Percentiles rank a stretch among this genome's conserved stretches.
Evolutionary conservation across 768 basidiomycete genomes (phyloP).

Genomic region (Rhizopogon rudus): DNA sequence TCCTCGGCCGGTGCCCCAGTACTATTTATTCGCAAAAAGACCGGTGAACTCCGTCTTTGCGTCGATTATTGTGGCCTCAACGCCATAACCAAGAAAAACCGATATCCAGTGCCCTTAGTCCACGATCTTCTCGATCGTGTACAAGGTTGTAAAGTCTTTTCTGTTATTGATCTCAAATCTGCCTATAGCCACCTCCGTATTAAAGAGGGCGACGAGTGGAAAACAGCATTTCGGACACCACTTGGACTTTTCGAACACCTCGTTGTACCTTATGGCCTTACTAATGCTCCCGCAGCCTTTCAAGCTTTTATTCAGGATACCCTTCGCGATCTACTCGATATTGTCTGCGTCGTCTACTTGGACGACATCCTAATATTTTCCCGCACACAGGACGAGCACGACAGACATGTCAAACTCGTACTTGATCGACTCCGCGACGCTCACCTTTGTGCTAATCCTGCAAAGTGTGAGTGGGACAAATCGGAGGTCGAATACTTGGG

Average conservation of each 20-base stretch:
- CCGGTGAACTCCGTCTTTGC: constrained; percentile 24
- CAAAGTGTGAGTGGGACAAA: constrained; percentile 34
- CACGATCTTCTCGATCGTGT: constrained; percentile 24
- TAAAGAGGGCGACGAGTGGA: constrained; percentile 35
- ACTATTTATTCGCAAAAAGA: constrained; percentile 28
- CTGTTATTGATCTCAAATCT: constrained; percentile 32
- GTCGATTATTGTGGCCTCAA: constrained; percentile 32
- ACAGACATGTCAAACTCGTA: constrained; percentile 26
- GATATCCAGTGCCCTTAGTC: constrained; percentile 29
- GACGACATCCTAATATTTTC: constrained; percentile 44
- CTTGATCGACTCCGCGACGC: constrained; percentile 26
- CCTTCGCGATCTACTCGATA: constrained; percentile 32
- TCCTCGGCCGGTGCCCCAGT: constrained; percentile 28
- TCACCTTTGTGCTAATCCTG: constrained; percentile 21
- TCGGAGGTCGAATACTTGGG: constrained; percentile 37
- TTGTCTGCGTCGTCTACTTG: constrained; percentile 37
- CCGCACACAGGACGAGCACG: constrained; percentile 26
- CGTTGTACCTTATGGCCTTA: constrained; percentile 35
- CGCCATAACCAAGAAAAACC: constrained; percentile 26
- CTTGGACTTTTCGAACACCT: constrained; percentile 33
- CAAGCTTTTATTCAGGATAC: constrained; percentile 39
- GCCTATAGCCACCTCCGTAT: constrained; percentile 35
- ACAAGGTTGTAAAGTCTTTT: constrained; percentile 23
- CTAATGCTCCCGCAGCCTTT: constrained; percentile 36
- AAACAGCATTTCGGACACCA: constrained; percentile 36